A percentile compares a stretch with the other conserved stretches of the same genome.
These are phyloP conservation scores for Phytopythium aichiense DNA, from an alignment of 352 stramenopile genomes.

Conservation along the genomic window DNA sequence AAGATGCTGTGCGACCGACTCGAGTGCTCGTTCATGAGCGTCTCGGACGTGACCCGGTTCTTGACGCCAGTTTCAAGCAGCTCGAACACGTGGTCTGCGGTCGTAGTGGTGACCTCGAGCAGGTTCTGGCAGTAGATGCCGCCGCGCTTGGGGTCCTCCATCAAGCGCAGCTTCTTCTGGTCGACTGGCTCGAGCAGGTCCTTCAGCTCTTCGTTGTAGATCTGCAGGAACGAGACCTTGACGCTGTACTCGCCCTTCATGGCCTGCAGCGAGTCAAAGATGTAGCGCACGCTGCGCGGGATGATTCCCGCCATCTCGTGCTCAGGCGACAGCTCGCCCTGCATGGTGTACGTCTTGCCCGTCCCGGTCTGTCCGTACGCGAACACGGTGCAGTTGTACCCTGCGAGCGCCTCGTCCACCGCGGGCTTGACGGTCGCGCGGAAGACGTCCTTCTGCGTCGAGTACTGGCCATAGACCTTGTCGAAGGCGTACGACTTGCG, in stretches of 20 bases:
- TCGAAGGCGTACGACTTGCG: slow-evolving; percentile 91
- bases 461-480: slow-evolving; percentile 93
- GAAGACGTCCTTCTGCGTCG: slow-evolving; percentile 97
- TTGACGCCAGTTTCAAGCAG: slow-evolving; percentile 88
- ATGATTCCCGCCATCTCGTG: slow-evolving; percentile 93
- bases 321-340: slow-evolving; percentile 87
- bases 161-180: slow-evolving; percentile 83
- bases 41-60: slow-evolving; percentile 91
- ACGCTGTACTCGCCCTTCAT: slow-evolving; percentile 91
- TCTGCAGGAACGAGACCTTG: slow-evolving; percentile 96
- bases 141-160: slow-evolving; percentile 86
- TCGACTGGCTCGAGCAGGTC: slow-evolving; percentile 86
- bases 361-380: slow-evolving; percentile 97
- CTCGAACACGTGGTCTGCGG: slow-evolving; percentile 79
- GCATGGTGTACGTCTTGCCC: slow-evolving; percentile 99
- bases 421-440: slow-evolving; percentile 89
- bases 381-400: slow-evolving; percentile 97
- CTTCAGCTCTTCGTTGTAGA: slow-evolving; percentile 99
- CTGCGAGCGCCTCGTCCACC: slow-evolving; percentile 94
- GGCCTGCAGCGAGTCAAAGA: slow-evolving; percentile 93
- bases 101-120: slow-evolving; percentile 83
- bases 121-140: slow-evolving; percentile 89
- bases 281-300: slow-evolving; percentile 90
- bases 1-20: slow-evolving; percentile 98
- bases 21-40: slow-evolving; percentile 95